Evolutionary conservation across 2,329 filamentous ascomycete genomes (phyloP).

Genomic region (Tolypocladium paradoxum): DNA sequence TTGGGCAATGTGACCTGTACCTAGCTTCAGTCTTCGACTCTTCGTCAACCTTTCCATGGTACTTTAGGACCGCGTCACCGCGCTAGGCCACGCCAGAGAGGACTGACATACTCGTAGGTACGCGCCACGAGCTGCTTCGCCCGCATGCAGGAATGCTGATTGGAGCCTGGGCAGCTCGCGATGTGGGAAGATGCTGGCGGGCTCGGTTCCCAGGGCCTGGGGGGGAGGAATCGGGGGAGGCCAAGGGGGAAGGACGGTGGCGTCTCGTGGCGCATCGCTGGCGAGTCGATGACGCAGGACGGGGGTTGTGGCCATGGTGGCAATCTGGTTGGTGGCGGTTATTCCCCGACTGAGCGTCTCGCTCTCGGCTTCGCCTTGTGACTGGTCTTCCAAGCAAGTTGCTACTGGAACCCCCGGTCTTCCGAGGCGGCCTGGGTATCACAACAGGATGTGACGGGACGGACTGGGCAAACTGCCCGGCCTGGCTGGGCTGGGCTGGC

Average conservation of each 20-base stretch:
- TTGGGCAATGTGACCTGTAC: too few species aligned
- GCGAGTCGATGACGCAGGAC: conserved; percentile 23
- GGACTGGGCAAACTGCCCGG: background rate
- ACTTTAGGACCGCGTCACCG: too few species aligned
- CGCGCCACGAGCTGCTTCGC: background rate
- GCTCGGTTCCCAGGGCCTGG: too few species aligned
- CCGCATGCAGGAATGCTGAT: background rate
- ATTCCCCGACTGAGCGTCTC: background rate
- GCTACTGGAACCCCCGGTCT: background rate
- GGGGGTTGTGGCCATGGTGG: conserved; percentile 8
- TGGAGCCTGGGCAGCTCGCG: background rate
- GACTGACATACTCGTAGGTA: too few species aligned
- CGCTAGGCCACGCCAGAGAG: too few species aligned
- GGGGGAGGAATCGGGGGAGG: too few species aligned
- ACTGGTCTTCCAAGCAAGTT: background rate
- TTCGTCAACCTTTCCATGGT: too few species aligned
- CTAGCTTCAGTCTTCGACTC: too few species aligned
- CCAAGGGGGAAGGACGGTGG: too few species aligned
- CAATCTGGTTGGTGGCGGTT: conserved; percentile 7
- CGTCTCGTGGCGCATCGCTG: conserved; percentile 1
- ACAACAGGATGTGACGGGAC: background rate
- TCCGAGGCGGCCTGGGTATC: background rate
- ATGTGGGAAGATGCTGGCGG: background rate
- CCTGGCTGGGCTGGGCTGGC: background rate
- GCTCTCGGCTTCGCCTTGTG: background rate